phyloP scores from a whole-genome alignment of 192 early-diverging fungal genomes.

The Anaeromyces robustus region DNA sequence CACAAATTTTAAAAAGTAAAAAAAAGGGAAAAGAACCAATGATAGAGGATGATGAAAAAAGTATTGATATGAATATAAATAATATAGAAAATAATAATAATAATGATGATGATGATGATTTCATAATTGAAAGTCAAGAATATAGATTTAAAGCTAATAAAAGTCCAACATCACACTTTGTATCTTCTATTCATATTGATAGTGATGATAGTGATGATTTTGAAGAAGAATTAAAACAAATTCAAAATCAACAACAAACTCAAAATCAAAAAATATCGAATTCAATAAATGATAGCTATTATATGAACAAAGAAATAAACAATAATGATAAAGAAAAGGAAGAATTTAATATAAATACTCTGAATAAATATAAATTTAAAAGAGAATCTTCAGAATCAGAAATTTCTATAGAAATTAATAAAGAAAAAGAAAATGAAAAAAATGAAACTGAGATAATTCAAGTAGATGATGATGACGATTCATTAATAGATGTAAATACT shows the following conservation, averaged over 20 bases:
- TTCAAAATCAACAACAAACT: background rate
- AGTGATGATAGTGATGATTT: background rate
- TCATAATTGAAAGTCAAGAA: background rate
- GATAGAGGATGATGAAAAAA: background rate
- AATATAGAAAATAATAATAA: background rate
- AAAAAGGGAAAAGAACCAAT: background rate
- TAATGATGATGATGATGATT: background rate
- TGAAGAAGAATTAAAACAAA: background rate
- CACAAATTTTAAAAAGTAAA: background rate
- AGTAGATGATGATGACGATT: constrained; percentile 29
- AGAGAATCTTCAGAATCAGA: too few relatives aligned
- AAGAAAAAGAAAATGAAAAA: background rate
- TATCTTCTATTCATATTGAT: background rate
- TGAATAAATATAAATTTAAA: too few relatives aligned
- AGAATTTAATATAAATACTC: too few relatives aligned
- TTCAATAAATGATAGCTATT: too few relatives aligned
- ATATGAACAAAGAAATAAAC: too few relatives aligned
- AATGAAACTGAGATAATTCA: constrained; percentile 25
- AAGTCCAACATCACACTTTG: background rate
- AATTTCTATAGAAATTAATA: background rate
- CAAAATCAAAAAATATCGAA: background rate
- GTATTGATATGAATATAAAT: too few relatives aligned
- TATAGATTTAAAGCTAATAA: background rate
- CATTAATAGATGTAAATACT: background rate
- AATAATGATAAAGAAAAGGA: too few relatives aligned